Base-by-base conservation (phyloP, 2,329 filamentous ascomycete genomes). In the Zasmidium cellare region DNA sequence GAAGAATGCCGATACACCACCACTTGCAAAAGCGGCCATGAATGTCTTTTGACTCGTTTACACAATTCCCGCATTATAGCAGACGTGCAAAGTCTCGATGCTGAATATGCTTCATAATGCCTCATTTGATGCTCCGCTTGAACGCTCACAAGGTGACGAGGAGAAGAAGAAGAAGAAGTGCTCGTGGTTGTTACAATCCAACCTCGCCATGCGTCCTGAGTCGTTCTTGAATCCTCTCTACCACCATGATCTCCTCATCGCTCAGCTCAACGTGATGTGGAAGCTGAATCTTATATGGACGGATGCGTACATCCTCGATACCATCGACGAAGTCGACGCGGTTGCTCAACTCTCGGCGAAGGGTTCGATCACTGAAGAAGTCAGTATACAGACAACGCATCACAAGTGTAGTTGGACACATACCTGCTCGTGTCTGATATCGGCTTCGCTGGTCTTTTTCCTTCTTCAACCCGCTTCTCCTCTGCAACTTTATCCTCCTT, bases 261-360 rank as follows among this genome's bases (percentile, higher is more conserved):
- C 71, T 73, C 51, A 78, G 56, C 18, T 67, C 61, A 20, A 78
- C 57, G 24, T 72, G 65, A 20, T 69, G 65, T 24, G 76, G 77
- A 19, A 78, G 46, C 16, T 64, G 53, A 2, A 77, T 67, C 24
- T 66, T 57, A 1, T 68, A 61, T 5, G 70, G 63, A 1, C 64
- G 69, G 18, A 78, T 71, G 20, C 69, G 64, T 24, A 77, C 71
- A 18, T 62, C 58, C 12, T 59, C 61, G 3, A 59, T 22, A 2
- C 57, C 60, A 12, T 66, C 61, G 2, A 57, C 49, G 22, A 60
- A 60, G 16, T 64, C 61, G 18, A 64, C 55, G 9, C 54, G 45
- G 11, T 65, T 57, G 51, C 59, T 64, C 19, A 60, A 46, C 45
- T 67, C 64, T 57, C 59, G 51, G 12, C 47, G 55, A 25, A 66